These are phyloP conservation scores for Conringia planisiliqua DNA, from an alignment of 345 rosid species.

Conservation along the genomic window DNA sequence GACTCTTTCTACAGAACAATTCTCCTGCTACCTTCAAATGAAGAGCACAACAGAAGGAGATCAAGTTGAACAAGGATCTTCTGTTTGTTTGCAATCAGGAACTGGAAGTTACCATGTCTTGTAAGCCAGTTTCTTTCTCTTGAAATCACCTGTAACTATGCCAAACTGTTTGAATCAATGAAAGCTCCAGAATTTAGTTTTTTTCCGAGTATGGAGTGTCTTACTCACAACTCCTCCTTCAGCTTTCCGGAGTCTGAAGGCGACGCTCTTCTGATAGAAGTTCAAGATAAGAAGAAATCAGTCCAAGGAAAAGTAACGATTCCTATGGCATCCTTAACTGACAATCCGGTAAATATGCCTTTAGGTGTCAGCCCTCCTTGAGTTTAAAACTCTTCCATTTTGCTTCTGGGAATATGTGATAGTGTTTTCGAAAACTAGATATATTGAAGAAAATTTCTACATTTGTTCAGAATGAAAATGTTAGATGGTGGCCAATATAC, in stretches of 20 bases:
- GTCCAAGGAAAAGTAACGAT: conserved; percentile 72
- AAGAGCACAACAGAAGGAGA: conserved; percentile 68
- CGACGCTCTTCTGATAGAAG: conserved; percentile 76
- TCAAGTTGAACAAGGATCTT: conserved; percentile 50
- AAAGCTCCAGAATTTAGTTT: background rate
- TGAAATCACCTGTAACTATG: background rate
- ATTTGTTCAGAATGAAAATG: conserved; percentile 64
- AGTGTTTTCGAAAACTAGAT: background rate
- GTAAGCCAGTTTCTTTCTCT: conserved; percentile 47
- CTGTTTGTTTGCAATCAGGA: conserved; percentile 77
- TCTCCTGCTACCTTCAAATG: conserved; percentile 78
- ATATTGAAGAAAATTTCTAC: conserved; percentile 12
- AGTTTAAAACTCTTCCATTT: conserved; percentile 5
- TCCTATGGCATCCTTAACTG: conserved; percentile 65
- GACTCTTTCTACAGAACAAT: conserved; percentile 45
- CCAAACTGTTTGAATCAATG: background rate
- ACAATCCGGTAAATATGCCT: conserved; percentile 58
- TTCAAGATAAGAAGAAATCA: conserved; percentile 65
- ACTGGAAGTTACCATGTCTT: conserved; percentile 86
- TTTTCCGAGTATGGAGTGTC: conserved; percentile 2
- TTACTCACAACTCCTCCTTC: conserved; percentile 27
- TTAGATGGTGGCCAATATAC: conserved; percentile 86
- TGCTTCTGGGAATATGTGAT: conserved; percentile 1
- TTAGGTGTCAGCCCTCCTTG: background rate
- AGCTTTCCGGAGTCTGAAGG: conserved; percentile 89